These are phyloP conservation scores for Fraxinus americana DNA, from an alignment of 257 asterid genomes.

Conservation along the genomic window DNA sequence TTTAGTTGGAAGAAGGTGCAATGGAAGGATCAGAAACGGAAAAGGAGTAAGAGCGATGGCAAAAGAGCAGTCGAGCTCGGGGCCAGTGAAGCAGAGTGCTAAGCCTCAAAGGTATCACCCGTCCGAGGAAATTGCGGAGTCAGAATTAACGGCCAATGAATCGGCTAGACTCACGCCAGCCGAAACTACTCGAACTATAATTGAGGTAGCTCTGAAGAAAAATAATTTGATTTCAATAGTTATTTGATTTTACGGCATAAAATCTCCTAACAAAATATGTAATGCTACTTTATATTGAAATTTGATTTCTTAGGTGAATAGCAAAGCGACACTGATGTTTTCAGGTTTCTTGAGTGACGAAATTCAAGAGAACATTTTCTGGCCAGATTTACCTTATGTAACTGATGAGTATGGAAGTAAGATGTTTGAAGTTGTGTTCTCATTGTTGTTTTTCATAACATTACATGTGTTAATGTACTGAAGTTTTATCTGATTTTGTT, in stretches of 20 bases:
- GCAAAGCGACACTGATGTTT: conserved; percentile 91
- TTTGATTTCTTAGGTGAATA: conserved; percentile 66
- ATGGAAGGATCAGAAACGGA: conserved; percentile 35
- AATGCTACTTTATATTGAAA: conserved; percentile 28
- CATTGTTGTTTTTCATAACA: not conserved
- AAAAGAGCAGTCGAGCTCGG: conserved; percentile 53
- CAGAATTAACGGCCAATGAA: conserved; percentile 49
- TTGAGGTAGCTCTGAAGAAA: conserved; percentile 54
- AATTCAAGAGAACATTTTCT: conserved; percentile 86
- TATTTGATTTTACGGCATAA: too few species aligned
- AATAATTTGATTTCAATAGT: conserved; percentile 15
- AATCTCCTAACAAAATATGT: too few species aligned
- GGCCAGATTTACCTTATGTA: conserved; percentile 93
- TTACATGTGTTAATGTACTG: not conserved
- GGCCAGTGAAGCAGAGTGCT: conserved; percentile 70
- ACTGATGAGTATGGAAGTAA: conserved; percentile 96
- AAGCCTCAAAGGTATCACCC: conserved; percentile 99
- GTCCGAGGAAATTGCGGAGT: conserved; percentile 78
- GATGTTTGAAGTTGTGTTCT: conserved; percentile 34
- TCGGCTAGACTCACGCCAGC: conserved; percentile 74
- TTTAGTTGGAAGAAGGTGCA: conserved; percentile 37
- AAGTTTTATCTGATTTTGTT: conserved; percentile 28
- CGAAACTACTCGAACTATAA: conserved; percentile 75
- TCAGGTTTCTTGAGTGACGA: conserved; percentile 71
- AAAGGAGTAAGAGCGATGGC: conserved; percentile 63